Conservation (phyloP, 306 rosid species). For the Canavalia gladiata region DNA sequence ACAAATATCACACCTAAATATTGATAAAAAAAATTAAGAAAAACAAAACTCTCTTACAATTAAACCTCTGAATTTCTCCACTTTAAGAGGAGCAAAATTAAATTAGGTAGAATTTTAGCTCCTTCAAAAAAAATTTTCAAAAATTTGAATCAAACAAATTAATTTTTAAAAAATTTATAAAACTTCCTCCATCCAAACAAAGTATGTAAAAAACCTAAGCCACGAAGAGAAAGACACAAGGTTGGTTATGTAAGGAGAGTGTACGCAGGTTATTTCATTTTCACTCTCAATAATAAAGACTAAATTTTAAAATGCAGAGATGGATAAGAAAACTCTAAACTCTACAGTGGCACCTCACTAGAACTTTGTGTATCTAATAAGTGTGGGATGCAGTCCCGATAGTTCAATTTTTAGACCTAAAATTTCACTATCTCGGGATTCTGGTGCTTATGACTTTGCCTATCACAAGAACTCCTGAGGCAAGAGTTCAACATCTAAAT, state of each 20-base stretch:
- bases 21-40: no score
- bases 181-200: no score
- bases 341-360: background rate
- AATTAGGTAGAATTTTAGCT: no score
- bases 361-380: background rate
- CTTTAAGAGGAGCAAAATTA: no score
- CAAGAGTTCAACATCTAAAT: constrained; percentile 15
- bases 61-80: no score
- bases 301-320: background rate
- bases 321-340: background rate
- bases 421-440: background rate
- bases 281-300: background rate
- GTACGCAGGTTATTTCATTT: background rate
- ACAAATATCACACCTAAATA: no score
- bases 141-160: no score
- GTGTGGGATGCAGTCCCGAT: background rate
- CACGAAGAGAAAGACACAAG: background rate
- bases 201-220: no score
- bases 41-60: no score
- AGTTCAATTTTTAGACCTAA: constrained; percentile 3
- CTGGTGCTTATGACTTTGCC: background rate
- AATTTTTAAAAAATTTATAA: no score
- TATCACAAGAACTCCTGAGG: constrained; percentile 26
- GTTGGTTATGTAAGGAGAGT: background rate
- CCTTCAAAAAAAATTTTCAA: no score